Evolutionary conservation across 805 yeast species (phyloP), one percentile per base, ranked within the genome.

Genomic region (Lachancea quebecensis): DNA sequence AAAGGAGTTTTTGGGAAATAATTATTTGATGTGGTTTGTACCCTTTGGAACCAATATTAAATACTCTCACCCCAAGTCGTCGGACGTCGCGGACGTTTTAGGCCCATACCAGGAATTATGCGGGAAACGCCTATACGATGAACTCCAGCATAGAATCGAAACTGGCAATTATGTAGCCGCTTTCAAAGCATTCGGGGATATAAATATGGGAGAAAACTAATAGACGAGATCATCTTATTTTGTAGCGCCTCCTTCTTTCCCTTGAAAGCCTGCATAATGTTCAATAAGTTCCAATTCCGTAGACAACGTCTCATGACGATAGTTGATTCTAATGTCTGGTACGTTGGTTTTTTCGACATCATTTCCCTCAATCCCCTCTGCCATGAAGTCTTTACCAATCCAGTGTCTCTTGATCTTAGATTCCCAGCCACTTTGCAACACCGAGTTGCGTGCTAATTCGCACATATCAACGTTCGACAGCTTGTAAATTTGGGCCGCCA

Each of bases 401-500:
- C 99, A 93, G 62, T 91, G 98, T 56, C 75, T 77, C 66, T 93
- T 93, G 57, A 93, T 74, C 41, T 73, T 74, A 50, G 81, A 75
- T 65, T 93, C 99, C 78, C 90, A 93, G 0, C 99, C 99, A 59
- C 95, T 82, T 72, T 91, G 97, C 48, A 75, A 65, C 2, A 93
- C 98, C 0, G 98, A 90, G 65, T 91, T 90, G 52, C 81, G 75
- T 0, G 99, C 99, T 55, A 93, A 71, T 64, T 93, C 99, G 62
- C 98, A 90, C 95, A 93, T 88, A 66, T 93, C 99, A 29, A 91
- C 98, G 50, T 88, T 81, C 0, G 95, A 87, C 35, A 93, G 73
- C 62, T 93, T 89, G 73, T 90, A 93, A 54, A 93, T 93, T 66
- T 93, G 98, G 0, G 97, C 98, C 6, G 99, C 99, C 28, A 93